Percentiles rank a stretch among this genome's conserved stretches.
Conservation (phyloP, 2,329 filamentous ascomycete species). For the Colletotrichum sp. region DNA sequence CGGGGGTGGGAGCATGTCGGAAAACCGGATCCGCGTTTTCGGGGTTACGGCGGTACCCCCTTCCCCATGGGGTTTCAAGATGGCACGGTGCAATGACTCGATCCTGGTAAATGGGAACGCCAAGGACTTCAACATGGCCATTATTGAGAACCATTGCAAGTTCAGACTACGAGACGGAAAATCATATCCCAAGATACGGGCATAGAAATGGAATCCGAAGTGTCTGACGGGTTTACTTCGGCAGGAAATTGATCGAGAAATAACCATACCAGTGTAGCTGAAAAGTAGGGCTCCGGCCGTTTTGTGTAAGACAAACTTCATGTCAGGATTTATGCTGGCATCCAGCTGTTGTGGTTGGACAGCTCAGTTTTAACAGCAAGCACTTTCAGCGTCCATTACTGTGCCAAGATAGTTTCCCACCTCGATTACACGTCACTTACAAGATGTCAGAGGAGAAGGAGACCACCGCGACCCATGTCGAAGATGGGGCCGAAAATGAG, state of each 20-base stretch:
- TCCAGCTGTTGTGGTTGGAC: not conserved
- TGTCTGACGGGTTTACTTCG: not conserved
- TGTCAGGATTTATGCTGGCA: not conserved
- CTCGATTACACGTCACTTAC: not conserved
- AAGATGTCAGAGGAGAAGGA: not conserved
- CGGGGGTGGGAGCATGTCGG: not conserved
- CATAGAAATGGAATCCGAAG: not conserved
- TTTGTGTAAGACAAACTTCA: not conserved
- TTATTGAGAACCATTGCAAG: not conserved
- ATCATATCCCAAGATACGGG: not conserved
- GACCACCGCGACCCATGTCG: not conserved
- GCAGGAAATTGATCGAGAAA: not conserved
- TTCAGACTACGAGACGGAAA: not conserved
- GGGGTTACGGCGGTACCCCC: not conserved
- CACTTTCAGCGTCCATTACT: not conserved
- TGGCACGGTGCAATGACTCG: not conserved
- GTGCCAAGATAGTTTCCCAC: not conserved
- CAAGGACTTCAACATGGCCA: not conserved
- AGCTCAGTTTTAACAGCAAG: not conserved
- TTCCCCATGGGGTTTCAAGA: not conserved
- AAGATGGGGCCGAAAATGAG: not conserved
- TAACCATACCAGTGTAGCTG: not conserved
- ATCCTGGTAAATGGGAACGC: not conserved
- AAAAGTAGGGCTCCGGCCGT: not conserved
- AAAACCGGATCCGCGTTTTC: not conserved